A percentile compares a stretch with the other conserved stretches of the same genome.
phyloP scores from a whole-genome alignment of 192 early-diverging fungal species.

The Linderina pennispora region DNA sequence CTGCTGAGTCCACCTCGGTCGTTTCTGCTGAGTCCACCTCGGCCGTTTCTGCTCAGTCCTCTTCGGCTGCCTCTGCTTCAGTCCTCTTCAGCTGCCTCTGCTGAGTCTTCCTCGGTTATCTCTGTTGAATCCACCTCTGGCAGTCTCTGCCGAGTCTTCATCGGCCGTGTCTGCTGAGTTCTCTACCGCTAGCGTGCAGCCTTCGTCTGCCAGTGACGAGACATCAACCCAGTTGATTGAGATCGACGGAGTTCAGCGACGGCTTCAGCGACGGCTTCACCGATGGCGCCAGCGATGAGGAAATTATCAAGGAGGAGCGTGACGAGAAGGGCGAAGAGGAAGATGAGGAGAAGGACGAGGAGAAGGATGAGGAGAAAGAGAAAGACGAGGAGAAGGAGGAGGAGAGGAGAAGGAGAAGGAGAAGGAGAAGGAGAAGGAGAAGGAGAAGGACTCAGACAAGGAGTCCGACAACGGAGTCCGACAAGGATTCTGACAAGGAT shows the following conservation, averaged over 20 bases:
- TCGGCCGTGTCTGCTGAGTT: slow-evolving; percentile 1
- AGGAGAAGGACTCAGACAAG: slow-evolving; percentile 1
- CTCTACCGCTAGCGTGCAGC: too few relatives aligned
- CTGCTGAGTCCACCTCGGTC: slow-evolving; percentile 1
- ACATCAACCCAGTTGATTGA: too few relatives aligned
- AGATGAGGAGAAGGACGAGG: too few relatives aligned
- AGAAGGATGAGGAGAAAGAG: slow-evolving; percentile 1
- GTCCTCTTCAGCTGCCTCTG: not conserved
- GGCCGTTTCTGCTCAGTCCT: not conserved
- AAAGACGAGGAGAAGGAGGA: not conserved
- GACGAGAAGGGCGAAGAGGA: not conserved
- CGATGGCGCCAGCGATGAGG: too few relatives aligned
- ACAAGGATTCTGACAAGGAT: slow-evolving; percentile 1
- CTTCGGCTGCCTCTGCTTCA: not conserved
- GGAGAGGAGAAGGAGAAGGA: not conserved
- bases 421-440: too few relatives aligned
- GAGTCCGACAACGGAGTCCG: too few relatives aligned
- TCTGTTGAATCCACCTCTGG: slow-evolving; percentile 8
- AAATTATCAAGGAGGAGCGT: not conserved
- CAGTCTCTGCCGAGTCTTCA: not conserved
- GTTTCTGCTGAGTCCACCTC: slow-evolving; percentile 1
- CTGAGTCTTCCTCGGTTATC: not conserved
- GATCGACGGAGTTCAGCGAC: too few relatives aligned
- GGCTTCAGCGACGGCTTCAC: too few relatives aligned
- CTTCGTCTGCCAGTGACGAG: too few relatives aligned